These are phyloP conservation scores for Plasmodium inui DNA, from an alignment of 169 alveolate species.

Conservation along the genomic window DNA sequence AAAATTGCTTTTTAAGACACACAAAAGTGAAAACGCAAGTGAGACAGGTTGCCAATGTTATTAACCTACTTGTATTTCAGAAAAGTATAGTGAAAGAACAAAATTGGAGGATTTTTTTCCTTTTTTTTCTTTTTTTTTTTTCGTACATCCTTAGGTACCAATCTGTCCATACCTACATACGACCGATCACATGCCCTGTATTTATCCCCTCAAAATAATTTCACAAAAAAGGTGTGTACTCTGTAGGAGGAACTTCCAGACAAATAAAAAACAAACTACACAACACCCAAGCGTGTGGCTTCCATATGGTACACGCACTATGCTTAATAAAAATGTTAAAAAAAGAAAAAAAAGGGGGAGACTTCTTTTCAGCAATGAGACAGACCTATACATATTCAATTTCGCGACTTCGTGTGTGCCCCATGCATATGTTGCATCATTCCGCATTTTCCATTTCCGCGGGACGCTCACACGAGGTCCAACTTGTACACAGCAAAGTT, in stretches of 20 bases:
- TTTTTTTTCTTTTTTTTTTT: background rate
- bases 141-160: background rate
- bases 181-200: background rate
- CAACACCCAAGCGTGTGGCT: background rate
- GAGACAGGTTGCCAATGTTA: background rate
- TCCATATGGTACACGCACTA: background rate
- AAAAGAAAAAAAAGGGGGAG: background rate
- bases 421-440: slow-evolving; percentile 9
- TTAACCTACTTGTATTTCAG: background rate
- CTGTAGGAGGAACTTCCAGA: background rate
- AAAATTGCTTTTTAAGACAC: background rate
- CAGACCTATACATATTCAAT: background rate
- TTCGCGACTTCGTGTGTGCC: background rate
- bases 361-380: slow-evolving; percentile 6
- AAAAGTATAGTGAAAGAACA: background rate
- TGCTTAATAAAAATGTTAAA: background rate
- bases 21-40: background rate
- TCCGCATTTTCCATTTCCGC: background rate
- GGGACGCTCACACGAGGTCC: slow-evolving; percentile 3
- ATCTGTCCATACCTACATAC: background rate
- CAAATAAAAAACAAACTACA: background rate
- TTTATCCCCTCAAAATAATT: background rate
- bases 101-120: background rate
- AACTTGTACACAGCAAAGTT: slow-evolving; percentile 2
- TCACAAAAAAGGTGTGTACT: background rate